Evolutionary conservation across 257 asterid genomes (phyloP), one percentile per base, ranked within the genome.

Genomic region (Rauvolfia tetraphylla): DNA sequence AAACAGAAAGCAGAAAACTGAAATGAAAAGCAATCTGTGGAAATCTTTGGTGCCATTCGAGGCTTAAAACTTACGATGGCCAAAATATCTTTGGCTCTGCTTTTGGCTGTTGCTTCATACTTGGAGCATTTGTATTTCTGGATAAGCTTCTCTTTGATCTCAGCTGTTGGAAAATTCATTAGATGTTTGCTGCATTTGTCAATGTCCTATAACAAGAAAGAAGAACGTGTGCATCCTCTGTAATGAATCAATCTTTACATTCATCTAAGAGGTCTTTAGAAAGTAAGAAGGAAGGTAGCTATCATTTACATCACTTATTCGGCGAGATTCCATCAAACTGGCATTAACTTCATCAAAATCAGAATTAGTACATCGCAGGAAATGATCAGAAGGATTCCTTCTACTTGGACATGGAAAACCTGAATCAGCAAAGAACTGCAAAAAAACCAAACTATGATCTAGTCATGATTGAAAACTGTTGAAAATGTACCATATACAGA

Each of bases 361-460:
- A 0, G 98, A 86, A 77, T 94, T 94, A 15, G 88, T 84, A 66
- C 97, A 94, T 0, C 96, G 93, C 17, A 94, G 95, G 76, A 92
- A 94, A 77, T 94, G 98, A 73, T 94, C 98, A 15, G 97, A 90
- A 6, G 98, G 98, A 81, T 88, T 94, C 81, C 97, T 81, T 84
- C 81, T 89, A 9, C 82, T 80, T 13, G 98, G 97, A 81, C 98
- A 94, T 61, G 95, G 95, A 78, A 87, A 88, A 38, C 98, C 97
- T 23, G 96, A 91, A 6, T 92, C 97, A 48, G 88, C 91, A 84
- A 92, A 94, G 88, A 94, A 92, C 98, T 94, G 93, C 77, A 82
- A 3, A 22, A 75, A 22, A 5, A 13, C 46, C 54, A 13, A 17
- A 65, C 2, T 17, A 51, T 2, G 12, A 44, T 44, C 12, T 44